Base-by-base conservation (phyloP, 345 rosid species). In the Viola odorata region DNA sequence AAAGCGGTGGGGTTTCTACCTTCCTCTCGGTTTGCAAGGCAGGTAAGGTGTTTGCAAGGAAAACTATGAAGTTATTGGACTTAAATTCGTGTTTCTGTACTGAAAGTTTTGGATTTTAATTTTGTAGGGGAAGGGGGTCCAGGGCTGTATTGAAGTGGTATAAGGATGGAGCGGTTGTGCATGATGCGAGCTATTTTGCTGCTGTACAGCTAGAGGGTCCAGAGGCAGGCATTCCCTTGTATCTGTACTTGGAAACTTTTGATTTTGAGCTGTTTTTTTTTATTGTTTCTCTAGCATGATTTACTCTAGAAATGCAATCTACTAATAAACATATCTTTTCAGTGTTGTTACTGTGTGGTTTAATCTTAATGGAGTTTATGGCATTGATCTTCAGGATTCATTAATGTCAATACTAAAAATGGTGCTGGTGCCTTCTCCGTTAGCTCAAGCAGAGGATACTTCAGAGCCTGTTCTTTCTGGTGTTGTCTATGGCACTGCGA, bases 21-120 rank as follows among this genome's bases (percentile, higher is more conserved):
- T 92, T 75, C 98, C 98, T 69, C 76, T 85, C 12, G 96, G 96
- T 49, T 83, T 87, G 73, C 88, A 82, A 32, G 98, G 98, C 71
- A 84, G 91, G 98, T 89, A 71, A 55, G 45, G 45, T 9, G 12
- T 41, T 53, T 7, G 51, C 0, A 48, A 5, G 51, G 12, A 48
- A n/a, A 5, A 16, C 56, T 32, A 45, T 45, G 12, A 7, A 51
- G 7, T 17, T 51, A 15, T 11, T 17, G n/a, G n/a, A n/a, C n/a
- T n/a, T n/a, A n/a, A n/a, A n/a, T 11, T 45, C 13, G 10, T 42
- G n/a, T 8, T 1, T 15, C 17, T 7, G 44, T n/a, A 38, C 39
- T 38, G 8, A 37, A 44, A 9, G 8, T 15, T 5, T 45, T 38
- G 8, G 5, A 32, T 39, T 76, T 61, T 9, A 74, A 17, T 78